These are phyloP conservation scores for Tothia fuscella DNA, from an alignment of 2,329 filamentous ascomycete species.

Conservation along the genomic window DNA sequence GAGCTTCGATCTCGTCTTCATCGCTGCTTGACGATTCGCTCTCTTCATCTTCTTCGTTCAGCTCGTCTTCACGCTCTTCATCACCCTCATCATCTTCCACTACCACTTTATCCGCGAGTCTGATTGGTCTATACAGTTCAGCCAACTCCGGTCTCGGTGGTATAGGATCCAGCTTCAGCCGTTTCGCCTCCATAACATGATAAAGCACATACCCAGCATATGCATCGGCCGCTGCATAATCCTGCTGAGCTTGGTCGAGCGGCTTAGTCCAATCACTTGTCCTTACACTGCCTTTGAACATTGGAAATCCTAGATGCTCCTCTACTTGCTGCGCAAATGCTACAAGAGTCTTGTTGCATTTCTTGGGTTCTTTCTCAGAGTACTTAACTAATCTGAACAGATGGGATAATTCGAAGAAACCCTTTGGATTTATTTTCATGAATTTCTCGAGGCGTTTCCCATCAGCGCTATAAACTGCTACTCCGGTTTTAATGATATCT, in stretches of 20 bases:
- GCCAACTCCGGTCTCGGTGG: conserved; percentile 61
- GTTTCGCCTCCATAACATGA: conserved; percentile 55
- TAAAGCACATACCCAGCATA: conserved; percentile 70
- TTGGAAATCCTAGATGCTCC: conserved; percentile 57
- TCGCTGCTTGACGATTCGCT: neutral
- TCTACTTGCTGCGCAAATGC: conserved; percentile 57
- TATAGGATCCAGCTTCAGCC: conserved; percentile 52
- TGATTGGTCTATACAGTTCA: conserved; percentile 55
- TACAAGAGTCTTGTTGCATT: conserved; percentile 55
- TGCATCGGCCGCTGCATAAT: conserved; percentile 57
- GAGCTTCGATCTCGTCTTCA: neutral
- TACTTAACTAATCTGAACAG: conserved; percentile 63
- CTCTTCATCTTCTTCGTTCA: too few relatives aligned
- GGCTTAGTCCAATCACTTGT: conserved; percentile 60
- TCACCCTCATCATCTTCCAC: neutral
- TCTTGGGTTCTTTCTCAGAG: conserved; percentile 40
- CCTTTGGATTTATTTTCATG: conserved; percentile 51
- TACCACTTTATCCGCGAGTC: conserved; percentile 14
- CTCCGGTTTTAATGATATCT: conserved; percentile 61
- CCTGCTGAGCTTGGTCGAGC: conserved; percentile 48
- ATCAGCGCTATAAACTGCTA: conserved; percentile 58
- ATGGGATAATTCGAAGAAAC: conserved; percentile 72
- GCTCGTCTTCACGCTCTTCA: too few relatives aligned
- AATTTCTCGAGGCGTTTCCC: conserved; percentile 52
- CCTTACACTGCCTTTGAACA: conserved; percentile 66